A percentile compares a stretch with the other conserved stretches of the same genome.
phyloP scores from a whole-genome alignment of 331 rosid genomes.

The Arachis monticola region DNA sequence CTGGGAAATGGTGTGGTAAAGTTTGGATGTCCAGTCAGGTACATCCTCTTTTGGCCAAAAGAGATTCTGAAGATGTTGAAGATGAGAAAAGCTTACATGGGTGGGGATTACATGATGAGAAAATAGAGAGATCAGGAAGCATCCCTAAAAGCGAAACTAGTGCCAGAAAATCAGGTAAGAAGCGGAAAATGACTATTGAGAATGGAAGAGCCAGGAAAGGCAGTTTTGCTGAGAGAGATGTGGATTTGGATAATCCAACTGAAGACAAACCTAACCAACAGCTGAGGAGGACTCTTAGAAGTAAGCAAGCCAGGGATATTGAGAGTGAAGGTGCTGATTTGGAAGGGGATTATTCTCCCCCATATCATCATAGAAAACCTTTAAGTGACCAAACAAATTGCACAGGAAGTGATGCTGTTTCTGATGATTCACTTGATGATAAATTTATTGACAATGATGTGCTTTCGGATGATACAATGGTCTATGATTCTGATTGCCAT shows the following conservation, averaged over 20 bases:
- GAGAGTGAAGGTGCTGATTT: constrained; percentile 44
- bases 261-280: constrained; percentile 49
- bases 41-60: constrained; percentile 75
- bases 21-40: constrained; percentile 97
- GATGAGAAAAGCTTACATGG: constrained; percentile 51
- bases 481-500: constrained; percentile 46
- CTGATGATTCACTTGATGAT: constrained; percentile 46
- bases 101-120: constrained; percentile 59
- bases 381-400: constrained; percentile 28
- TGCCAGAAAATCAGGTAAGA: constrained; percentile 59
- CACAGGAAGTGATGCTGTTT: constrained; percentile 41
- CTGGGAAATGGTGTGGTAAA: constrained; percentile 97
- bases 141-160: constrained; percentile 47
- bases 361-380: constrained; percentile 34
- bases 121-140: constrained; percentile 55
- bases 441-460: constrained; percentile 36
- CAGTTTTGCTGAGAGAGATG: constrained; percentile 36
- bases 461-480: constrained; percentile 43
- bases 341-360: constrained; percentile 41
- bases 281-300: constrained; percentile 46
- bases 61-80: constrained; percentile 61
- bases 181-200: constrained; percentile 55
- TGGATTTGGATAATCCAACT: constrained; percentile 50
- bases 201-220: constrained; percentile 45
- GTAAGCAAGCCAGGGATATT: constrained; percentile 45